Evolutionary conservation across 768 basidiomycete genomes (phyloP).

Genomic region (Hebeloma cylindrosporum): DNA sequence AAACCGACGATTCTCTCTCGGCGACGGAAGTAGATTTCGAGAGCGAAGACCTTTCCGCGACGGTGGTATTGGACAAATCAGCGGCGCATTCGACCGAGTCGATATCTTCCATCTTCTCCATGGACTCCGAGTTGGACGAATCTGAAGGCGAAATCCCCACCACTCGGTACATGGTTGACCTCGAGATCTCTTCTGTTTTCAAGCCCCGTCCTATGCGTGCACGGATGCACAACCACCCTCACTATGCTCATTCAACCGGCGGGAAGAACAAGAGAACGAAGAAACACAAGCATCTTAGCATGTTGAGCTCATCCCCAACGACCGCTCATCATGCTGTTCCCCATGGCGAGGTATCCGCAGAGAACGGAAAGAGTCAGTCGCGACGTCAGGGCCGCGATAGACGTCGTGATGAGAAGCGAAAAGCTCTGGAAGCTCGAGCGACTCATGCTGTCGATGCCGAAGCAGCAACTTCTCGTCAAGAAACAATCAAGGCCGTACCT

Average conservation of each 20-base stretch:
- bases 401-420: slow-evolving; percentile 48
- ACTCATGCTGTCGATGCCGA: slow-evolving; percentile 17
- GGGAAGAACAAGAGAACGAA: slow-evolving; percentile 40
- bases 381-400: slow-evolving; percentile 51
- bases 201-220: slow-evolving; percentile 67
- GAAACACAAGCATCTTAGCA: slow-evolving; percentile 36
- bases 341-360: slow-evolving; percentile 11
- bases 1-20: slow-evolving; percentile 40
- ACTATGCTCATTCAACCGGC: slow-evolving; percentile 26
- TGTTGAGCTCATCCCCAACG: slow-evolving; percentile 15
- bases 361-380: slow-evolving; percentile 31
- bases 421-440: slow-evolving; percentile 33
- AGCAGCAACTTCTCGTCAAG: slow-evolving; percentile 1
- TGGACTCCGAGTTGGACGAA: slow-evolving; percentile 46
- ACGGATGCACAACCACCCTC: slow-evolving; percentile 33
- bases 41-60: slow-evolving; percentile 30
- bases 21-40: slow-evolving; percentile 39
- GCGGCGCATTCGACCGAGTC: not conserved
- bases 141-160: slow-evolving; percentile 29
- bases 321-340: slow-evolving; percentile 14
- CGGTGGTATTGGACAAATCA: slow-evolving; percentile 30
- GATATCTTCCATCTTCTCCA: slow-evolving; percentile 40
- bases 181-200: slow-evolving; percentile 71
- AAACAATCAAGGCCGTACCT: slow-evolving; percentile 1
- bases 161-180: slow-evolving; percentile 43